Conservation (phyloP, 2,329 filamentous ascomycete genomes). For the Aureobasidium uvarum region DNA sequence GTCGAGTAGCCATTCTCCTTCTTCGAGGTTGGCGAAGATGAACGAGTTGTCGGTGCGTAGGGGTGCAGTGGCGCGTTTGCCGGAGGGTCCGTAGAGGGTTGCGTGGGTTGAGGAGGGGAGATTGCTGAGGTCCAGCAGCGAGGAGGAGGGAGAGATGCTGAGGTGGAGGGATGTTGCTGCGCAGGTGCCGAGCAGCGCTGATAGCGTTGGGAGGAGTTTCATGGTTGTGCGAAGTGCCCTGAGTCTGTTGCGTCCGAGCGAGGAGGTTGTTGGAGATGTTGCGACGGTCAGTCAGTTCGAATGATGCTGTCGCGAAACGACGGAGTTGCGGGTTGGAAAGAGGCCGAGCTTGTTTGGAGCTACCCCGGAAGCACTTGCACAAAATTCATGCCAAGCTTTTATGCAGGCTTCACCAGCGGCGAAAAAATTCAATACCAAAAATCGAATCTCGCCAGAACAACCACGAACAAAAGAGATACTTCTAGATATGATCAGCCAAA, state of each 20-base stretch:
- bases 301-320: constrained; percentile 5
- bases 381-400: not conserved
- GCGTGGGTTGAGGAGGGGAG: constrained; percentile 60
- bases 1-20: constrained; percentile 77
- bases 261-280: not conserved
- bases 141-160: constrained; percentile 49
- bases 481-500: no score
- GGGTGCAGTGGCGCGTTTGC: constrained; percentile 52
- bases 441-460: not conserved
- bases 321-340: not conserved
- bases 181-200: not conserved
- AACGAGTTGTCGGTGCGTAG: constrained; percentile 69
- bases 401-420: not conserved
- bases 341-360: constrained; percentile 5
- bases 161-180: constrained; percentile 50
- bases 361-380: not conserved
- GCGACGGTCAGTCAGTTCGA: not conserved
- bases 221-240: not conserved
- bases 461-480: not conserved
- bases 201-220: constrained; percentile 1
- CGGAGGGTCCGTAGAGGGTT: constrained; percentile 53
- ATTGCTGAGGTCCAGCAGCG: constrained; percentile 46
- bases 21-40: constrained; percentile 68
- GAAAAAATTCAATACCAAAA: not conserved
- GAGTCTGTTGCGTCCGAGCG: not conserved